Base-by-base conservation (phyloP, 805 yeast species). In the Ogataea nonfermentans region DNA sequence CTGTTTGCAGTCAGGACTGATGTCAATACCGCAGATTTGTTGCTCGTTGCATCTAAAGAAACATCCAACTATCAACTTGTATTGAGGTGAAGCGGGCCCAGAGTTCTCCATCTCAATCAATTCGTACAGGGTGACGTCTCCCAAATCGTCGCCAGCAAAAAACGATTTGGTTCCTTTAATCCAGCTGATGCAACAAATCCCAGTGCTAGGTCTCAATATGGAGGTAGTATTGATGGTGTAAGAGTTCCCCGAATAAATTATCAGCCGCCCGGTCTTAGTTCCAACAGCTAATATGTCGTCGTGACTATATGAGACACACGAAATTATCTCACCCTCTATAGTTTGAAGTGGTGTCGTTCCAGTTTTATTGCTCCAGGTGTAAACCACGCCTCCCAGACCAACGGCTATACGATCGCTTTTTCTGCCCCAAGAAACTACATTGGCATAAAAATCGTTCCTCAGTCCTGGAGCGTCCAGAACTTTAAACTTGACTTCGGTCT, bases 381-480 rank as follows among this genome's bases (percentile, higher is more conserved):
- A 84, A 0, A 76, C 81, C 4, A 71, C 61, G 3, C 66, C 52
- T 0, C 78, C 81, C 23, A 86, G 63, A 0, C 90, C 96, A 2
- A 87, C 87, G 0, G 81, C 81, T 0, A 86, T 63, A 16, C 65
- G 66, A 29, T 68, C 69, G 1, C 76, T 61, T 11, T 49, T 50
- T 6, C 55, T 56, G 0, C 89, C 78, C 95, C 95, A 87, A 4
- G 87, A 74, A 0, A 87, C 73, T 39, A 84, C 65, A 53, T 84
- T 84, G 1, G 86, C 73, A 59, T 87, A 88, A 54, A 80, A 87
- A 56, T 88, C 95, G 57, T 85, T 81, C 44, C 82, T 65, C 37
- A 87, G 59, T 2, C 78, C 78, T 0, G 89, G 89, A 0, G 93
- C 90, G 54, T 77, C 82, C 13, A 81, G 58, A 0, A 78, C 78